Conservation (phyloP, 495 filamentous ascomycete species). For the Aspergillus funiculosus region DNA sequence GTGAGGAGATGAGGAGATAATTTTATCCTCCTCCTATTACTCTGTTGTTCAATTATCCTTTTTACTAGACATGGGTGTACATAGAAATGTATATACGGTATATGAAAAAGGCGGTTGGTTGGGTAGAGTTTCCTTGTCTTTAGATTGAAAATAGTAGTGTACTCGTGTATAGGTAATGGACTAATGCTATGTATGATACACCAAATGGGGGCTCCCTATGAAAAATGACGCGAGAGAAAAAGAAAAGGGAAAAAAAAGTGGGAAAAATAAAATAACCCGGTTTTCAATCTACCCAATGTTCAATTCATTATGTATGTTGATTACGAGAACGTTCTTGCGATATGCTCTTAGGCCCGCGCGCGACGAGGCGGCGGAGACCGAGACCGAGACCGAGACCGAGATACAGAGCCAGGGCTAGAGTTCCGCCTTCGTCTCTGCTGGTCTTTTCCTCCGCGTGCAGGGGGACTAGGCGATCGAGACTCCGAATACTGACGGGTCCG, state of each 20-base stretch:
- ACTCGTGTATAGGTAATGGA: too few relatives aligned
- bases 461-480: slow-evolving; percentile 25
- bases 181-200: too few relatives aligned
- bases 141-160: too few relatives aligned
- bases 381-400: slow-evolving; percentile 20
- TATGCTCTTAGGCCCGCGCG: slow-evolving; percentile 7
- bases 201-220: too few relatives aligned
- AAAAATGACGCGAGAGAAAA: background rate
- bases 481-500: slow-evolving; percentile 13
- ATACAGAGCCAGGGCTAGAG: slow-evolving; percentile 25
- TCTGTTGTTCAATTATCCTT: background rate
- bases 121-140: too few relatives aligned
- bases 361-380: slow-evolving; percentile 28
- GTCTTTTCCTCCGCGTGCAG: slow-evolving; percentile 16
- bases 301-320: too few relatives aligned
- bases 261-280: background rate
- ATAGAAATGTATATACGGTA: too few relatives aligned
- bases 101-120: too few relatives aligned
- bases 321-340: too few relatives aligned
- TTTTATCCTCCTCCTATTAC: background rate
- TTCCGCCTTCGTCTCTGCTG: slow-evolving; percentile 22
- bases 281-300: background rate
- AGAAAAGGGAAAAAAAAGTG: background rate
- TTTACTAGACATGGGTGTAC: too few relatives aligned
- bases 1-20: slow-evolving; percentile 18